Conservation (phyloP, 2,329 filamentous ascomycete species). For the Periconia digitata region DNA sequence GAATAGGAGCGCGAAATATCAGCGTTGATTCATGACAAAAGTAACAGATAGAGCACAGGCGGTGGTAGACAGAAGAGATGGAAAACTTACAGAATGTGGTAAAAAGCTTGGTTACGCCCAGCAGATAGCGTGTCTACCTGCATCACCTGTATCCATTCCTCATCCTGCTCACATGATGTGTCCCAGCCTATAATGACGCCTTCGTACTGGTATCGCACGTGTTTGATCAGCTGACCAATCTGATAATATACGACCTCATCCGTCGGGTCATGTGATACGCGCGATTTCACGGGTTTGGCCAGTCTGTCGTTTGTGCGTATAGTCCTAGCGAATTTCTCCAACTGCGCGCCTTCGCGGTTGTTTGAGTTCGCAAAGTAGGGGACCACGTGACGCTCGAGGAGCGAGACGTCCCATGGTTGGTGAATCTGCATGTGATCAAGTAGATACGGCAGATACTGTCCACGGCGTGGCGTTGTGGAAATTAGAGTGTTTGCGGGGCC, state of each 20-base stretch:
- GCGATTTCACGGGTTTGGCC: conserved; percentile 43
- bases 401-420: conserved; percentile 70
- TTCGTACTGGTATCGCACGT: conserved; percentile 76
- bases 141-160: conserved; percentile 66
- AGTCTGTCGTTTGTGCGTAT: conserved; percentile 60
- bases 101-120: conserved; percentile 71
- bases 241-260: conserved; percentile 27
- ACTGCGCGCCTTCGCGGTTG: conserved; percentile 57
- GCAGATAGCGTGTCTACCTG: conserved; percentile 60
- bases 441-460: conserved; percentile 65
- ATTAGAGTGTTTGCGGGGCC: conserved; percentile 19
- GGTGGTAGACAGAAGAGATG: neutral
- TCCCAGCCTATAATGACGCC: conserved; percentile 92
- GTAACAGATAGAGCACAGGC: conserved; percentile 22
- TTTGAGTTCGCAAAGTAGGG: conserved; percentile 56
- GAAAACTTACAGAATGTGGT: conserved; percentile 79
- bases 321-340: conserved; percentile 55
- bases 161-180: conserved; percentile 58
- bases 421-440: conserved; percentile 65
- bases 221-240: conserved; percentile 81
- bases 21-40: conserved; percentile 1
- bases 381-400: conserved; percentile 68
- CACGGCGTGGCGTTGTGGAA: conserved; percentile 40
- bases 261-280: conserved; percentile 4
- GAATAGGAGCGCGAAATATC: too few species aligned